Base-by-base conservation (phyloP, 1,139 yeast species). In the Blastobotrys serpentis region DNA sequence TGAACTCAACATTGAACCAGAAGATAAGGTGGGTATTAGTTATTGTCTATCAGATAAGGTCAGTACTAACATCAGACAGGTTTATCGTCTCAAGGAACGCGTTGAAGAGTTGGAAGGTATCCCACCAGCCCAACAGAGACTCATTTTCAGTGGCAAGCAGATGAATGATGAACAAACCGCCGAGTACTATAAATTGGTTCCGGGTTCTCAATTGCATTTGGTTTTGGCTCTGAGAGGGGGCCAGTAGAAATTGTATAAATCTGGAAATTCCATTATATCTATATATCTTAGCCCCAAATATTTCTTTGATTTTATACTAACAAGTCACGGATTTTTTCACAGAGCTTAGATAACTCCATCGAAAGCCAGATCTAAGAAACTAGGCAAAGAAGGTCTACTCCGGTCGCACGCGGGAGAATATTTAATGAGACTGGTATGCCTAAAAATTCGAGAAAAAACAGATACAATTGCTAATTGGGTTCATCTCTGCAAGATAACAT, bases 91-190 rank as follows among this genome's bases (percentile, higher is more conserved):
- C 70, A 92, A 92, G 70, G 98, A 92, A 67, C 79, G 86, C 68
- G 82, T 92, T 74, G 98, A 92, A 68, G 97, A 92, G 64, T 87
- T 89, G 64, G 98, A 92, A 67, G 98, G 98, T 2, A 92, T 92
- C 51, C 97, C 98, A 3, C 98, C 98, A 17, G 82, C 88, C 26
- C 98, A 92, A 69, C 98, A 92, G 67, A 78, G 96, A 59, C 78
- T 92, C 57, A 85, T 92, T 62, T 89, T 81, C 70, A 84, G 86
- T 52, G 98, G 98, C 17, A 86, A 89, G 60, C 97, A 90, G 70
- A 79, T 92, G 82, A 58, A 58, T 37, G 63, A 59, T 39, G 60
- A 57, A 16, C 53, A 57, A 32, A 51, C 57, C 5, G 63, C 60
- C 6, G 48, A 50, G n/a, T 50, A 49, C 34, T 84, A 88, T 53